Percentiles rank a stretch among this genome's conserved stretches.
These are phyloP conservation scores for Starmerella scarabaei DNA, from an alignment of 805 yeast species.

Conservation along the genomic window DNA sequence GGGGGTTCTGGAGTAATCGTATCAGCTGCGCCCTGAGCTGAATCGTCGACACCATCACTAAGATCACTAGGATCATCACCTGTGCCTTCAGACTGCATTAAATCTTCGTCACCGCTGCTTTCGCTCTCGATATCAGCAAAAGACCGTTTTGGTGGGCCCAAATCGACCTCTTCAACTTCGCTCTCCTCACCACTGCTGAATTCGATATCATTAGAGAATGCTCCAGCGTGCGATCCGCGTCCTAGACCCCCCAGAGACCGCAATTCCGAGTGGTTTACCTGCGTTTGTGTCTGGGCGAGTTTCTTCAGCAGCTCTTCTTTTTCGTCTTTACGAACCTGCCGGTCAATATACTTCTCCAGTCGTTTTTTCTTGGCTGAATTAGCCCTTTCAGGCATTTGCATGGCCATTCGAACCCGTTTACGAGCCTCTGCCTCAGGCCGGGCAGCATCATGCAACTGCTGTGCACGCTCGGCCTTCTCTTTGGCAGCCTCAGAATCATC, in stretches of 20 bases:
- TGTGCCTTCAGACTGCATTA: background rate
- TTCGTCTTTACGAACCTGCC: constrained; percentile 38
- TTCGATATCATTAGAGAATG: constrained; percentile 67
- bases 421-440: constrained; percentile 18
- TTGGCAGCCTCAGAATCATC: constrained; percentile 11
- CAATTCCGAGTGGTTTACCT: constrained; percentile 56
- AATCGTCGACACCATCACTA: background rate
- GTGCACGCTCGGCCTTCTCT: constrained; percentile 7
- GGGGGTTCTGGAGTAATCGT: background rate
- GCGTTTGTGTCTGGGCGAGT: constrained; percentile 37
- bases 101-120: constrained; percentile 1
- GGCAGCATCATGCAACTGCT: constrained; percentile 12
- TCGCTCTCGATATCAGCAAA: constrained; percentile 35
- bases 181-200: constrained; percentile 58
- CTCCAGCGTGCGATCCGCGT: constrained; percentile 45
- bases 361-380: constrained; percentile 61
- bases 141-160: background rate
- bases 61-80: background rate
- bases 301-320: constrained; percentile 64
- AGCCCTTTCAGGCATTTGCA: constrained; percentile 38
- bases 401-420: constrained; percentile 17
- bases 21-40: background rate
- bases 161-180: constrained; percentile 41
- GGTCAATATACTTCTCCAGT: constrained; percentile 67
- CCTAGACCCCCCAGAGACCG: constrained; percentile 72